Evolutionary conservation across 192 early-diverging fungal species (phyloP).

Genomic region (Backusella circina): DNA sequence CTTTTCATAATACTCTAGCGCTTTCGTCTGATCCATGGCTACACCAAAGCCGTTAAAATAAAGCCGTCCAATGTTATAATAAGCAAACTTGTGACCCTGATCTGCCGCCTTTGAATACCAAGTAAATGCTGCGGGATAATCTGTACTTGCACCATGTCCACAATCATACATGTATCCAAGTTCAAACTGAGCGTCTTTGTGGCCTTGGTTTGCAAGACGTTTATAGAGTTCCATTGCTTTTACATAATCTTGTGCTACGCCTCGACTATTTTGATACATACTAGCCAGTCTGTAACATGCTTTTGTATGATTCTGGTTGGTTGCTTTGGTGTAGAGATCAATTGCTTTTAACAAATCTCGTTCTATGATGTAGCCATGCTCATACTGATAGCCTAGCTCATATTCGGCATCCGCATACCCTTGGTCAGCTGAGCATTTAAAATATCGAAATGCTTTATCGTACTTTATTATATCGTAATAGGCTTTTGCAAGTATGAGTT

Average conservation of each 20-base stretch:
- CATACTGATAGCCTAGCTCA: conserved; percentile 77
- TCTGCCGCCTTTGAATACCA: conserved; percentile 59
- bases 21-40: conserved; percentile 41
- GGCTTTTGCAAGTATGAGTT: background rate
- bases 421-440: conserved; percentile 59
- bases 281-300: conserved; percentile 55
- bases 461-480: background rate
- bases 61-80: conserved; percentile 74
- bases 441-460: conserved; percentile 37
- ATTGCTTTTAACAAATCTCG: conserved; percentile 65
- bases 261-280: conserved; percentile 56
- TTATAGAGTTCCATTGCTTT: conserved; percentile 60
- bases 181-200: conserved; percentile 58
- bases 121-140: conserved; percentile 43
- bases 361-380: conserved; percentile 63
- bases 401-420: conserved; percentile 61
- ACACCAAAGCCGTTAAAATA: conserved; percentile 84
- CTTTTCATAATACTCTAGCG: conserved; percentile 47
- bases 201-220: conserved; percentile 50
- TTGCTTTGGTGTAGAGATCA: conserved; percentile 49
- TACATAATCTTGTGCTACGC: conserved; percentile 43
- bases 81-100: conserved; percentile 50
- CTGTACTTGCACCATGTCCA: conserved; percentile 48
- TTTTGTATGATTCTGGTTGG: conserved; percentile 45
- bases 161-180: conserved; percentile 73